Percentiles rank a stretch among this genome's conserved stretches.
These are phyloP conservation scores for Ophiostoma sp. DNA, from an alignment of 2,329 filamentous ascomycete genomes.

Conservation along the genomic window DNA sequence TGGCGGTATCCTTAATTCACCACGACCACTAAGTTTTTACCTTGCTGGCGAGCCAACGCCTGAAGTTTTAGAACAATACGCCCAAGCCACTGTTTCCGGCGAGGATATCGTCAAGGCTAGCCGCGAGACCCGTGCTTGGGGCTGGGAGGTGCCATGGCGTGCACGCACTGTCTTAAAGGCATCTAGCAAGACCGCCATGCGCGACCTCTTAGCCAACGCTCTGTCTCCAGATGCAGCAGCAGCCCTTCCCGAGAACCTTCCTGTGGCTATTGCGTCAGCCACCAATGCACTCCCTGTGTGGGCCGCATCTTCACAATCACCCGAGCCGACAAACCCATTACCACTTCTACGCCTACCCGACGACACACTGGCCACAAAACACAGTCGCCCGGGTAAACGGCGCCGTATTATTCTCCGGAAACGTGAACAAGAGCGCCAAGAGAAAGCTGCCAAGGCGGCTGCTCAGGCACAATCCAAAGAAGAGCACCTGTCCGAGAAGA, in stretches of 20 bases:
- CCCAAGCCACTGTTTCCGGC: constrained; percentile 51
- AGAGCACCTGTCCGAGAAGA: constrained; percentile 59
- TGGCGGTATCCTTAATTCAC: constrained; percentile 43
- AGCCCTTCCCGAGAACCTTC: neutral
- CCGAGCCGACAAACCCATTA: neutral
- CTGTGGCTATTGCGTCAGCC: neutral
- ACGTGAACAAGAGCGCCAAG: constrained; percentile 45
- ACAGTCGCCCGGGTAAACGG: constrained; percentile 59
- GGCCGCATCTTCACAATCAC: constrained; percentile 24
- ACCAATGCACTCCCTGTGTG: constrained; percentile 26
- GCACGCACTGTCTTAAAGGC: constrained; percentile 47
- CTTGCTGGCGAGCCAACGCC: constrained; percentile 44
- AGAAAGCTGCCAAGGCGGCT: constrained; percentile 43
- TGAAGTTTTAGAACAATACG: constrained; percentile 44
- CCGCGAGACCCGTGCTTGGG: constrained; percentile 53
- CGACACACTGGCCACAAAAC: constrained; percentile 28
- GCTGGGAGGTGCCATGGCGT: constrained; percentile 61
- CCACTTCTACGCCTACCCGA: neutral
- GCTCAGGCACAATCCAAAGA: constrained; percentile 52
- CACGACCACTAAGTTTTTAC: constrained; percentile 52
- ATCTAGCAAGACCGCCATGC: constrained; percentile 30
- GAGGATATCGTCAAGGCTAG: constrained; percentile 48
- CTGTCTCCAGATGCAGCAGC: constrained; percentile 10
- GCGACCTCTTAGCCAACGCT: constrained; percentile 27
- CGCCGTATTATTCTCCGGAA: constrained; percentile 53